phyloP scores from a whole-genome alignment of 2,329 filamentous ascomycete species.

The Zalaria sp. region DNA sequence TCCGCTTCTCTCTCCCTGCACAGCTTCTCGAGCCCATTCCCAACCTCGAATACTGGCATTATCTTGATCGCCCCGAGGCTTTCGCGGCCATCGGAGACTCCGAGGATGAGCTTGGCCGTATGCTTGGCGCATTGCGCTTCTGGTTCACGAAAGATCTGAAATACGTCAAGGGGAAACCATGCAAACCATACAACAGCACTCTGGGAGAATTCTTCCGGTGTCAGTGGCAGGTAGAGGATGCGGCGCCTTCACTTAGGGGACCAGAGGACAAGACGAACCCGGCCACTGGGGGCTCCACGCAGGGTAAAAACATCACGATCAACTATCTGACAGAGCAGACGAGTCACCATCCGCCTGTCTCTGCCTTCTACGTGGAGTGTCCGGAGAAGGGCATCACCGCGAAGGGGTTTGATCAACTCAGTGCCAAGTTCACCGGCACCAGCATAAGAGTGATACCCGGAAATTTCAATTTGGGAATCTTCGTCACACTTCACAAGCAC shows the following conservation, averaged over 20 bases:
- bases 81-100: slow-evolving; percentile 78
- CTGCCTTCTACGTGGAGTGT: slow-evolving; percentile 87
- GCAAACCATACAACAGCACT: slow-evolving; percentile 97
- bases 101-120: slow-evolving; percentile 79
- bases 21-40: slow-evolving; percentile 92
- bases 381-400: slow-evolving; percentile 81
- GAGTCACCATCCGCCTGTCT: slow-evolving; percentile 93
- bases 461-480: slow-evolving; percentile 90
- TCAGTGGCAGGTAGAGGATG: slow-evolving; percentile 86
- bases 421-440: slow-evolving; percentile 94
- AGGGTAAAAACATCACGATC: slow-evolving; percentile 50
- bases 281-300: slow-evolving; percentile 14
- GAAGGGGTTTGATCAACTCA: slow-evolving; percentile 87
- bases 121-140: slow-evolving; percentile 87
- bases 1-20: slow-evolving; percentile 89
- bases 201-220: slow-evolving; percentile 97
- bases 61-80: slow-evolving; percentile 85
- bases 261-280: slow-evolving; percentile 17
- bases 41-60: slow-evolving; percentile 98
- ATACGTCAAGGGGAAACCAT: slow-evolving; percentile 96
- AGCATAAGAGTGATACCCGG: slow-evolving; percentile 84
- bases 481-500: slow-evolving; percentile 68
- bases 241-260: slow-evolving; percentile 43
- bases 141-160: slow-evolving; percentile 99
- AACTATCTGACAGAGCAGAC: slow-evolving; percentile 97